These are phyloP conservation scores for Microstegium vimineum DNA, from an alignment of 176 grass and related monocot genomes.

Conservation along the genomic window DNA sequence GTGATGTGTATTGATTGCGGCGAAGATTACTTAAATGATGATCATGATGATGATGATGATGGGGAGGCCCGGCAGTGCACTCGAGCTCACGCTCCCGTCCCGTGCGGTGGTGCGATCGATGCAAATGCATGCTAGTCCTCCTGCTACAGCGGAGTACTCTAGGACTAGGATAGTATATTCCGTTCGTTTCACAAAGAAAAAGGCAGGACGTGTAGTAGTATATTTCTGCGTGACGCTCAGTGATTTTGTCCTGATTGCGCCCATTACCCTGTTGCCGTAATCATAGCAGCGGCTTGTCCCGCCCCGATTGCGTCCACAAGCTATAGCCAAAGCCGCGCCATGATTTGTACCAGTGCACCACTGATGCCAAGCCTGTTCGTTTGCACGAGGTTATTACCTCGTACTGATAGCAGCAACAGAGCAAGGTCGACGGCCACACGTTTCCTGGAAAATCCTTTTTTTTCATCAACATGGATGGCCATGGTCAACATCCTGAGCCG, in stretches of 20 bases:
- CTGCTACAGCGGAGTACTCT: background rate
- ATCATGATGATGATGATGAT: too few species aligned
- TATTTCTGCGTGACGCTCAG: background rate
- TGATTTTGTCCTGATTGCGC: slow-evolving; percentile 15
- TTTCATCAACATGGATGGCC: background rate
- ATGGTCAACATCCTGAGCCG: background rate
- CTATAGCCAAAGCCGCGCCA: background rate
- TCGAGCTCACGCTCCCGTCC: background rate
- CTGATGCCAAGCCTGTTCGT: background rate
- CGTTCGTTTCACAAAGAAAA: background rate
- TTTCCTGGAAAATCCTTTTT: background rate
- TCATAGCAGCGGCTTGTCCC: background rate
- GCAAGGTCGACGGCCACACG: background rate
- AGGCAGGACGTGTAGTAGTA: background rate
- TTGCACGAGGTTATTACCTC: background rate
- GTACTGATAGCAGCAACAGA: background rate
- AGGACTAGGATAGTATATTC: background rate
- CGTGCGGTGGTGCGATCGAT: slow-evolving; percentile 2
- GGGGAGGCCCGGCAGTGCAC: background rate
- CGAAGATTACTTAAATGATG: slow-evolving; percentile 18
- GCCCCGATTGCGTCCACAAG: too few species aligned
- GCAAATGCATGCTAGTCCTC: too few species aligned
- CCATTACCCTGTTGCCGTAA: background rate
- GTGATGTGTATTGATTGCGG: background rate
- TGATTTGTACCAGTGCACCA: background rate